These are phyloP conservation scores for Wickerhamiella vanderwaltii DNA, from an alignment of 805 yeast species.

Conservation along the genomic window DNA sequence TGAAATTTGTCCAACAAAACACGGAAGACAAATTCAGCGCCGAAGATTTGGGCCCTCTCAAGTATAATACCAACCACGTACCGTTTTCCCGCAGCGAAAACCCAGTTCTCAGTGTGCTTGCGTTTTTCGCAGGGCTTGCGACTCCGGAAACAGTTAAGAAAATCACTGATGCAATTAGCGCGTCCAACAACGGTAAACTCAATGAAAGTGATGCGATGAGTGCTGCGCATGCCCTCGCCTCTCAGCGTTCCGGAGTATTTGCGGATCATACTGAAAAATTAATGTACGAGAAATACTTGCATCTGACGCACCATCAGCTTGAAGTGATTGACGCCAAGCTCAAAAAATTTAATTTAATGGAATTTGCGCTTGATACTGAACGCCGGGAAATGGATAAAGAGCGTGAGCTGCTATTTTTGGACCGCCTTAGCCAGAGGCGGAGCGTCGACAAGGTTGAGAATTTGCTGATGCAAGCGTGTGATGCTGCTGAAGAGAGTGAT, in stretches of 20 bases:
- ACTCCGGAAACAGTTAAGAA: constrained; percentile 79
- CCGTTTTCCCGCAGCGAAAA: constrained; percentile 81
- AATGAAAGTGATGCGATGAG: constrained; percentile 31
- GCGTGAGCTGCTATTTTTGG: constrained; percentile 42
- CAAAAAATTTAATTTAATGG: constrained; percentile 52
- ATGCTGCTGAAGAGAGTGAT: constrained; percentile 21
- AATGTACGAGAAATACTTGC: constrained; percentile 44
- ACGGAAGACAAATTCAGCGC: constrained; percentile 68
- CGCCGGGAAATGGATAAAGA: constrained; percentile 33
- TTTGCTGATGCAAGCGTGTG: constrained; percentile 39
- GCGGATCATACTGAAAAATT: constrained; percentile 29
- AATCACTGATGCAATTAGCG: constrained; percentile 40
- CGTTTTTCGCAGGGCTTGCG: constrained; percentile 73
- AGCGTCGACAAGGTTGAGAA: constrained; percentile 44
- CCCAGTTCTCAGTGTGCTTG: constrained; percentile 86
- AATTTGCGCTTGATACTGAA: constrained; percentile 37
- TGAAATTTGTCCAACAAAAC: constrained; percentile 55
- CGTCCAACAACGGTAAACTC: constrained; percentile 28
- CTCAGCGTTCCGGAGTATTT: constrained; percentile 21
- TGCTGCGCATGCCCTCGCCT: constrained; percentile 55
- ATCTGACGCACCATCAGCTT: constrained; percentile 56
- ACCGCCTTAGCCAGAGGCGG: constrained; percentile 54
- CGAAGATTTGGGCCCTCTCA: constrained; percentile 56
- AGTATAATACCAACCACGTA: constrained; percentile 60
- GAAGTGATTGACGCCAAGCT: constrained; percentile 66